Evolutionary conservation across 441 rosid genomes (phyloP).

Genomic region (Erodium texanum): DNA sequence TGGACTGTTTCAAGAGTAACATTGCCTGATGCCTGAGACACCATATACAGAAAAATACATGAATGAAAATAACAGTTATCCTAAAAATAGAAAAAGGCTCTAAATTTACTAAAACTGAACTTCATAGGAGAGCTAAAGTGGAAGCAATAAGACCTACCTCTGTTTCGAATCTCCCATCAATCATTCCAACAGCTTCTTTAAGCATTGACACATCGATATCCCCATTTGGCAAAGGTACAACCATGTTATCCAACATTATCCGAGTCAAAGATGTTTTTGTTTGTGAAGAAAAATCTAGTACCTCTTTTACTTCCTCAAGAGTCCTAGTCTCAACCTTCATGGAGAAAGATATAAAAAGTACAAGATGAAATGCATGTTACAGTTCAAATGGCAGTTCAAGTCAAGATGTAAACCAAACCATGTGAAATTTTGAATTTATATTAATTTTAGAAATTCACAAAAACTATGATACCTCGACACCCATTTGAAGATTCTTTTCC

Average conservation of each 20-base stretch:
- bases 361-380: background rate
- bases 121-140: background rate
- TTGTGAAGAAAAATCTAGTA: constrained; percentile 48
- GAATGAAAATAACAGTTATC: background rate
- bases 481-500: constrained; percentile 63
- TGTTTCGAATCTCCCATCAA: constrained; percentile 63
- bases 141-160: constrained; percentile 38
- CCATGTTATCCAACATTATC: constrained; percentile 96
- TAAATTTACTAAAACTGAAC: background rate
- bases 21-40: constrained; percentile 80
- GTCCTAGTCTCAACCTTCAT: constrained; percentile 77
- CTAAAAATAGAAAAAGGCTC: constrained; percentile 6
- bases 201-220: constrained; percentile 85
- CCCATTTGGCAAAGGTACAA: constrained; percentile 69
- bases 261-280: constrained; percentile 52
- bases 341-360: background rate
- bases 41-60: constrained; percentile 9
- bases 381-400: too few species aligned
- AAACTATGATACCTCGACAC: constrained; percentile 58
- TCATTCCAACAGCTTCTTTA: constrained; percentile 57
- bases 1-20: constrained; percentile 82
- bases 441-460: background rate
- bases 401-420: background rate
- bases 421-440: constrained; percentile 5
- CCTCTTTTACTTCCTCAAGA: constrained; percentile 70